phyloP scores from a whole-genome alignment of 164 flowering plant species.

The Malania oleifera region DNA sequence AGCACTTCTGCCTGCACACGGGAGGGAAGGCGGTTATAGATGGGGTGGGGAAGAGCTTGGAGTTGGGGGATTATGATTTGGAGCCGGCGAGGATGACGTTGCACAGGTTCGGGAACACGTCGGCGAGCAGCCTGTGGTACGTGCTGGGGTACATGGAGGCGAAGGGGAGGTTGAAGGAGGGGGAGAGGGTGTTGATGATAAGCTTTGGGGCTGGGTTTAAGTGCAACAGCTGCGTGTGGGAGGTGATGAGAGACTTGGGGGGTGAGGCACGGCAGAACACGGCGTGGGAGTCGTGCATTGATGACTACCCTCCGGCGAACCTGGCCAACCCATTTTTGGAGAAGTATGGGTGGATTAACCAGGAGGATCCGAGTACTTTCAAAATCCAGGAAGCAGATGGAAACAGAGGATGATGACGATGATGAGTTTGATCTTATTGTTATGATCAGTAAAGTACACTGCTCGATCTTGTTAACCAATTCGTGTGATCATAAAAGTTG shows the following conservation, averaged over 20 bases:
- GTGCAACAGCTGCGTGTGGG: constrained; percentile 79
- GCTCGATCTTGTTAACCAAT: too few relatives aligned
- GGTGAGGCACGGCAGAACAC: constrained; percentile 15
- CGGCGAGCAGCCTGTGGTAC: constrained; percentile 72
- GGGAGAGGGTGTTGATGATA: constrained; percentile 62
- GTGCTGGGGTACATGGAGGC: constrained; percentile 70
- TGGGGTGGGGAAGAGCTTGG: constrained; percentile 42
- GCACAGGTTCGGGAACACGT: constrained; percentile 72
- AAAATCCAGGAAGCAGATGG: too few relatives aligned
- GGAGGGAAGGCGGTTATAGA: constrained; percentile 81
- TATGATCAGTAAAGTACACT: too few relatives aligned
- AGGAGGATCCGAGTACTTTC: too few relatives aligned
- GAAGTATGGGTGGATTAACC: constrained; percentile 67
- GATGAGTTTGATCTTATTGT: too few relatives aligned
- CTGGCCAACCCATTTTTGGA: constrained; percentile 47
- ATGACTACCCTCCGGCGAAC: constrained; percentile 38
- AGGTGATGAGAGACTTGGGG: constrained; percentile 56
- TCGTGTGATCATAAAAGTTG: too few relatives aligned
- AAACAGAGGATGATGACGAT: too few relatives aligned
- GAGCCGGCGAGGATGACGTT: constrained; percentile 82
- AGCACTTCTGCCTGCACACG: constrained; percentile 70
- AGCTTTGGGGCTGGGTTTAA: constrained; percentile 76
- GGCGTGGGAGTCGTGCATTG: constrained; percentile 61
- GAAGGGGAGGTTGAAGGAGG: constrained; percentile 57
- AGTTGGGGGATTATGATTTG: constrained; percentile 45